Evolutionary conservation across 2,329 filamentous ascomycete species (phyloP), one percentile per base, ranked within the genome.

Genomic region (Balansia obtecta): DNA sequence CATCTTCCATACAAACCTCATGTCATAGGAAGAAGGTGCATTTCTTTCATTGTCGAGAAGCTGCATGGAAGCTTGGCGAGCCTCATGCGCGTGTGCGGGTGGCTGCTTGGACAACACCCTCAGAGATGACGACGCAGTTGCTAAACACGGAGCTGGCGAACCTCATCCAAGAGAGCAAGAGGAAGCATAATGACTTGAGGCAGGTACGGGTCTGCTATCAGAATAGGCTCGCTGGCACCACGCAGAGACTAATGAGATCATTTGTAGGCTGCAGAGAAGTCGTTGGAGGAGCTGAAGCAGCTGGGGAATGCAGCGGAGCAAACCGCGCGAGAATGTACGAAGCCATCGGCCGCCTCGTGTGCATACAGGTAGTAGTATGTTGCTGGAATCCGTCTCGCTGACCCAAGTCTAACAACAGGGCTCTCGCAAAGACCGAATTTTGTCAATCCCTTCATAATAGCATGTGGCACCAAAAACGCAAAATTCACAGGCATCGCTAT

Each of bases 81-180:
- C 37, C 45, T 50, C 44, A 59, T 57, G 57, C 54, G 59, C 60
- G 53, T 43, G 50, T 37, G 53, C 57, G 60, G 60, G 60, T 58
- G 47, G 51, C 50, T 52, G 53, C 45, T 46, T 52, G 40, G 50
- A 51, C 56, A 45, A 52, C 50, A 48, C 52, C 53, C 58, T 55
- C 56, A 66, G 83, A 71, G 61, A 95, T 95, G 89, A 94, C 89
- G 67, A 85, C 88, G 61, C 88, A 94, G 77, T 83, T 95, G 62
- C 78, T 96, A 61, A 82, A 84, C 63, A 83, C 86, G 52, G 90
- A 96, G 77, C 80, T 96, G 66, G 80, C 85, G 62, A 94, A 88
- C 71, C 80, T 96, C 65, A 85, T 95, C 61, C 88, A 94, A 68
- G 93, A 98, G 73, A 93, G 90, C 65, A 97, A 95, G 70, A 81